Base-by-base conservation (phyloP, 2,329 filamentous ascomycete species). In the Colletotrichum destructivum region DNA sequence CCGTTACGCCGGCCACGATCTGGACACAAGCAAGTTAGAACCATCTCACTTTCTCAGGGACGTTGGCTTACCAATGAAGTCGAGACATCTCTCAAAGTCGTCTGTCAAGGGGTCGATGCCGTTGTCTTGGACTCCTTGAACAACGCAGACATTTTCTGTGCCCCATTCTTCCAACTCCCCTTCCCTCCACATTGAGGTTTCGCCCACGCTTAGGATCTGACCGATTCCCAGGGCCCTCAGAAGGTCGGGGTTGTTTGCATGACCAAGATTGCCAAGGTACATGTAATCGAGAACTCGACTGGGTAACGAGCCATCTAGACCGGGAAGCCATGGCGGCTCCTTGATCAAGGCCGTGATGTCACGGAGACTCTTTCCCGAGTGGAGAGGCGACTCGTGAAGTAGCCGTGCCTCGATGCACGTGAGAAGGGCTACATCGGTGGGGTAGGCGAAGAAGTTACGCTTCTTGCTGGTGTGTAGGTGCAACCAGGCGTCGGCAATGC, bases 361-460 rank as follows among this genome's bases (percentile, higher is more conserved):
- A 2, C 84, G 79, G 4, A 89, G 81, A 49, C 87, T 85, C 74
- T 87, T 86, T 31, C 85, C 85, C 46, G 79, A 78, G 46, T 82
- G 82, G 5, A 82, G 76, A 0, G 94, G 94, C 0, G 93, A 95
- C 71, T 92, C 91, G 56, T 88, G 87, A 26, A 98, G 85, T 16
- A 98, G 86, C 16, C 93, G 91, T 23, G 91, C 89, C 71, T 96
- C 91, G 47, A 98, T 92, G 5, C 90, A 89, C 1, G 88, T 91
- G n/a, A 98, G 83, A 13, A 98, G 87, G 4, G 92, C 89, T 21
- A 98, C 95, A 79, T 99, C 96, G 0, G 94, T 94, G 1, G 94
- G 93, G 76, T 98, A 98, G 0, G 96, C 95, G 79, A 99, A 99
- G 84, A 98, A 98, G 79, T 99, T 98, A 71, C 96, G 93, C 67